Evolutionary conservation across 2,329 filamentous ascomycete genomes (phyloP).

Genomic region (Tolypocladium sp.): DNA sequence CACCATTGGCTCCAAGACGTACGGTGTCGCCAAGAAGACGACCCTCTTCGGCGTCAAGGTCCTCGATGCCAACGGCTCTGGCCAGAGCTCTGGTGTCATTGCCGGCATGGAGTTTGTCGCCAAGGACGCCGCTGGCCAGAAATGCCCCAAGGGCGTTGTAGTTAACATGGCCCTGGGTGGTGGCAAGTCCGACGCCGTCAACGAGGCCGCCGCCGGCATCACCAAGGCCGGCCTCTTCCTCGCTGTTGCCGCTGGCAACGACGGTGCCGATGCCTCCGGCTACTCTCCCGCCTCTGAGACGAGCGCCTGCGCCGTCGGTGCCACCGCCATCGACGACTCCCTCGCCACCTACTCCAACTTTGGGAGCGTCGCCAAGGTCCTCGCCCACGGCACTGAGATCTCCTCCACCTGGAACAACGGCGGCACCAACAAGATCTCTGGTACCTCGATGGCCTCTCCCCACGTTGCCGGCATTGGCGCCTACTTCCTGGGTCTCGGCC

Average conservation of each 20-base stretch:
- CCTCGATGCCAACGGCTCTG: conserved; percentile 25
- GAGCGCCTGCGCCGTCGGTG: conserved; percentile 40
- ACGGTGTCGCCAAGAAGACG: conserved; percentile 36
- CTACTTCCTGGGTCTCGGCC: no score
- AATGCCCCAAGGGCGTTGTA: conserved; percentile 33
- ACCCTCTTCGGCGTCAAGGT: conserved; percentile 36
- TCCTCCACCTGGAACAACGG: conserved; percentile 33
- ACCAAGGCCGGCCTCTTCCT: conserved; percentile 36
- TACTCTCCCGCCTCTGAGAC: conserved; percentile 35
- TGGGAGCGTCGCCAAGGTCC: conserved; percentile 36
- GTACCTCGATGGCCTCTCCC: no score
- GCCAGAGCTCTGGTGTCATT: conserved; percentile 29
- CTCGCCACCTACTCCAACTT: conserved; percentile 40
- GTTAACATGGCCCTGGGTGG: conserved; percentile 48
- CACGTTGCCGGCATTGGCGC: no score
- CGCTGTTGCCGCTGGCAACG: conserved; percentile 48
- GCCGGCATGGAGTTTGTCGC: conserved; percentile 34
- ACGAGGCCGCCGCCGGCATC: conserved; percentile 35
- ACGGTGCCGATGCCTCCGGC: conserved; percentile 28
- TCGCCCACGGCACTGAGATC: conserved; percentile 35
- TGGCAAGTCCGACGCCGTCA: conserved; percentile 30
- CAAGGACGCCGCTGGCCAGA: conserved; percentile 21
- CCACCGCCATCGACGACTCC: conserved; percentile 26
- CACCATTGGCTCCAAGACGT: conserved; percentile 30
- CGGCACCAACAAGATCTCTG: conserved; percentile 13